Percentiles rank a stretch among this genome's conserved stretches.
Conservation (phyloP, 495 filamentous ascomycete species). For the Hamigera avellanea region DNA sequence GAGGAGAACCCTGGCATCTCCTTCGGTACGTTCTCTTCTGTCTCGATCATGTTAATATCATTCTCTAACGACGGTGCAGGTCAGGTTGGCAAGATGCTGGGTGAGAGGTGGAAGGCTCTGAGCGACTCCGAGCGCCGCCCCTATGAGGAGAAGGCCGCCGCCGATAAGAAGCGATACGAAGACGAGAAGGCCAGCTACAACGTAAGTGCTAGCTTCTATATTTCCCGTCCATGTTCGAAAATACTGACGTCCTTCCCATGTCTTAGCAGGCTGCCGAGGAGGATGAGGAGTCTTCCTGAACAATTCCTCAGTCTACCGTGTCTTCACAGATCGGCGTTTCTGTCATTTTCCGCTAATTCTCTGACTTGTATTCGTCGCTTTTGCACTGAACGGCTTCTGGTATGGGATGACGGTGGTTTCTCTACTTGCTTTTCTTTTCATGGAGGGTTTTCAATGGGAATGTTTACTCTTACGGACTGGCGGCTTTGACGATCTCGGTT, state of each 20-base stretch:
- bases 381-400: slow-evolving; percentile 26
- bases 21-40: slow-evolving; percentile 55
- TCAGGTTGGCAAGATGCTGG: slow-evolving; percentile 93
- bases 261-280: slow-evolving; percentile 39
- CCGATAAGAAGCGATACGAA: slow-evolving; percentile 98
- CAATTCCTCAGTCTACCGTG: slow-evolving; percentile 7
- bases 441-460: slow-evolving; percentile 24
- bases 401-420: slow-evolving; percentile 33
- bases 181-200: slow-evolving; percentile 92
- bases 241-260: no score
- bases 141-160: slow-evolving; percentile 89
- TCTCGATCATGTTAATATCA: neutral
- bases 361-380: slow-evolving; percentile 16
- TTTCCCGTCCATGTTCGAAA: neutral
- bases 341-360: slow-evolving; percentile 22
- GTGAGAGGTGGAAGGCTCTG: slow-evolving; percentile 95
- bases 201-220: slow-evolving; percentile 42
- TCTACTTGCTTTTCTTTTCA: slow-evolving; percentile 28
- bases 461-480: slow-evolving; percentile 18
- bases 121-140: slow-evolving; percentile 78
- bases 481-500: slow-evolving; percentile 16
- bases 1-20: slow-evolving; percentile 97
- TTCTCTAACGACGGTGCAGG: slow-evolving; percentile 37
- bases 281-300: slow-evolving; percentile 43
- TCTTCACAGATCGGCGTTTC: slow-evolving; percentile 25